These are phyloP conservation scores for Parascedosporium putredinis DNA, from an alignment of 2,329 filamentous ascomycete genomes.

Conservation along the genomic window DNA sequence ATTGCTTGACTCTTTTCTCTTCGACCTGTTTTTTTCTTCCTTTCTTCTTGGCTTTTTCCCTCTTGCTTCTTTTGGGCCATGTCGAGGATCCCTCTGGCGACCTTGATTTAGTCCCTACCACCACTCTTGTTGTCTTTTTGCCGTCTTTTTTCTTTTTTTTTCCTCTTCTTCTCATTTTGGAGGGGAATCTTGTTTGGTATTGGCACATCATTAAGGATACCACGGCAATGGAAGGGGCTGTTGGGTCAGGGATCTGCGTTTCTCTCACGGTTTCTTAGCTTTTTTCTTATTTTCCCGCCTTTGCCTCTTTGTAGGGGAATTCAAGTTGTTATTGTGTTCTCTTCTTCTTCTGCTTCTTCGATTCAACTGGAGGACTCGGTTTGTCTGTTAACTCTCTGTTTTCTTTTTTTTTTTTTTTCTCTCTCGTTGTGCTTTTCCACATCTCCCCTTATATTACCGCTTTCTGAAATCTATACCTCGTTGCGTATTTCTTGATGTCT, in stretches of 20 bases:
- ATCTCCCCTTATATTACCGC: too few species aligned
- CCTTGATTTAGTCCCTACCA: too few species aligned
- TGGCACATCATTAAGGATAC: slow-evolving; percentile 3
- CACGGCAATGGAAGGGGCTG: not conserved
- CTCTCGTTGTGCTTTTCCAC: too few species aligned
- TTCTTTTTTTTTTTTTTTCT: too few species aligned
- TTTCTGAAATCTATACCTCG: too few species aligned
- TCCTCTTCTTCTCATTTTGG: not conserved
- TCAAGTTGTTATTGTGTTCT: not conserved
- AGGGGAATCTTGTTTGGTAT: not conserved
- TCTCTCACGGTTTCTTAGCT: not conserved
- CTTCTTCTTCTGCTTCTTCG: not conserved
- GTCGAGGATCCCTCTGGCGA: too few species aligned
- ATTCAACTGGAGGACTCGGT: not conserved
- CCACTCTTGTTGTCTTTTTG: not conserved
- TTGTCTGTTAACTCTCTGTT: not conserved
- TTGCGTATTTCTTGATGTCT: too few species aligned
- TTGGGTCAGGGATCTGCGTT: not conserved
- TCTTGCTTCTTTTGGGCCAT: too few species aligned
- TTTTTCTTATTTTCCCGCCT: not conserved
- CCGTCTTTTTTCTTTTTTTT: not conserved
- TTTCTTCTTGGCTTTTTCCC: not conserved
- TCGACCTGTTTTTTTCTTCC: not conserved
- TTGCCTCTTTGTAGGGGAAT: not conserved
- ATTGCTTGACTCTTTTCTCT: too few species aligned